Evolutionary conservation across 1,284 basidiomycete genomes (phyloP), one percentile per base, ranked within the genome.

Genomic region (Cutaneotrichosporon dermatis): DNA sequence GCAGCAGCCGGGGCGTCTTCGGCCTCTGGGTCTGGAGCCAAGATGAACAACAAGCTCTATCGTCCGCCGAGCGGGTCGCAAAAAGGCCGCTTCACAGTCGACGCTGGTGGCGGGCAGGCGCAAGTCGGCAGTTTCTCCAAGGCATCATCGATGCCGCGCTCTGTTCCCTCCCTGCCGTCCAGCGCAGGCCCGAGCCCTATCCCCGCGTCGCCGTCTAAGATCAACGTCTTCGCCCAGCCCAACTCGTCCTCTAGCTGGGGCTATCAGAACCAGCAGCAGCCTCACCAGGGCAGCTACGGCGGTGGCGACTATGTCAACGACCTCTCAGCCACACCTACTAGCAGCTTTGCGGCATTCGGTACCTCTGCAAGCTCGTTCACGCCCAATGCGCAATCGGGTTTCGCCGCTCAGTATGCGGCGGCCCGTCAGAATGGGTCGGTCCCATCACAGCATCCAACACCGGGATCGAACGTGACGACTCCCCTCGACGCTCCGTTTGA

Each of bases 31-130:
- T 25, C 25, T 25, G 25, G 25, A 25, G 25, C 25, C 51, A 74
- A 66, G 56, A 76, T 77, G 74, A 70, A 72, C 11, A 69, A 68
- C 54, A 66, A 70, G 43, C 65, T 65, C n/a, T 71, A 69, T 71
- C 61, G 72, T 35, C 67, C 70, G 3, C 54, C 64, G 3, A 57
- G 64, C 13, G 68, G 73, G 6, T 63, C 66, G 37, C 73, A 74
- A 62, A 76, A 76, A 64, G 76, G 75, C 3, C 69, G 74, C 10
- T 77, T 77, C 62, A 76, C 76, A 6, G 74, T 76, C 44, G 76
- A 77, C 61, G 65, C 66, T 34, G 76, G 75, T 16, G 72, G 70
- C 4, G 53, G 36, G 10, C 25, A 25, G 25, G 25, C 25, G 25
- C 25, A 25, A 25, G 25, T 25, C 25, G 25, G 25, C 25, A 25